phyloP scores from a whole-genome alignment of 768 basidiomycete genomes.

The Phaeolepiota aurea region DNA sequence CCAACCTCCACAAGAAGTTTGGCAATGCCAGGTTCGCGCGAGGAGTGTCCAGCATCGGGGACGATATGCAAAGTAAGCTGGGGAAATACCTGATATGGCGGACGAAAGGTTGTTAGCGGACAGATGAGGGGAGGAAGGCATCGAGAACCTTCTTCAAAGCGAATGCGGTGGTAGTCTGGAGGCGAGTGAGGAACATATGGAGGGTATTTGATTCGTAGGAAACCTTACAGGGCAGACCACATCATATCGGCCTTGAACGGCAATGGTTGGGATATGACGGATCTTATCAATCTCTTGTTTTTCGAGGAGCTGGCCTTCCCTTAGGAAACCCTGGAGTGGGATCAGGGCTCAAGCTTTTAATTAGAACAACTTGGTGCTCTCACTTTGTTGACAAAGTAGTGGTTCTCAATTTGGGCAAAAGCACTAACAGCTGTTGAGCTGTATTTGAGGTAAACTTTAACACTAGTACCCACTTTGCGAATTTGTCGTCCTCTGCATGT shows the following conservation, averaged over 20 bases:
- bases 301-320: conserved; percentile 82
- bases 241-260: conserved; percentile 86
- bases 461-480: conserved; percentile 51
- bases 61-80: conserved; percentile 71
- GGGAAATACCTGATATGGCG: conserved; percentile 53
- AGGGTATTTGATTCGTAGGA: neutral
- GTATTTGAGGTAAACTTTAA: neutral
- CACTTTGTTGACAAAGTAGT: conserved; percentile 82
- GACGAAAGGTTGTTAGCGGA: neutral
- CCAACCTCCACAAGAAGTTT: conserved; percentile 68
- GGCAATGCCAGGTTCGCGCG: conserved; percentile 63
- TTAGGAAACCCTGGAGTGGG: conserved; percentile 65
- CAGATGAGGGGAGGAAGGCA: neutral
- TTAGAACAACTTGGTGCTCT: conserved; percentile 10
- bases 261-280: conserved; percentile 77
- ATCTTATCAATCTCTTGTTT: conserved; percentile 84
- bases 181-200: neutral
- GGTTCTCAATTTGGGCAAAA: conserved; percentile 85
- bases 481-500: conserved; percentile 63
- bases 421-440: conserved; percentile 35
- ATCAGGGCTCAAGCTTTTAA: neutral
- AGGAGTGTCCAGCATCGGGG: conserved; percentile 82
- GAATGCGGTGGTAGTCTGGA: conserved; percentile 70
- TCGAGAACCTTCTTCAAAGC: conserved; percentile 57
- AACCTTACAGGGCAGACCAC: conserved; percentile 72